Base-by-base conservation (phyloP, 139 green algal species). In the Chlamydomonas asymmetrica region DNA sequence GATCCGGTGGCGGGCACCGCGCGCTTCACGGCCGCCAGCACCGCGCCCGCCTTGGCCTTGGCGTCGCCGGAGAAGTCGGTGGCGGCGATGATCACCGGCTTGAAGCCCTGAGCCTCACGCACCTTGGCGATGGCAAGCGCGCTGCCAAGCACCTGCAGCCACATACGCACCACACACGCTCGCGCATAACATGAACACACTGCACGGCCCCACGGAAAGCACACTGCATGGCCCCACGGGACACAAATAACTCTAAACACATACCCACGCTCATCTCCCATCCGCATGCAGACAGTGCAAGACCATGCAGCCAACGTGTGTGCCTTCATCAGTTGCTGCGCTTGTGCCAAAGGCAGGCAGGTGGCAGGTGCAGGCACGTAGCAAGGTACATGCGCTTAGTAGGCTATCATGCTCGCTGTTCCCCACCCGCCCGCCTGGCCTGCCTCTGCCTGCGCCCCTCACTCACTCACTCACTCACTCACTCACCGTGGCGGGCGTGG, bases 11-110 rank as follows among this genome's bases (percentile, higher is more conserved):
- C 52, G 8, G 74, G 79, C 38, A 77, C 73, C 3, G 73, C 66
- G 29, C 71, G 56, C 71, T 84, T 84, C 56, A 90, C 62, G n/a
- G 79, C 76, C 9, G 65, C 66, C 64, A 90, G 80, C n/a, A 86
- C 59, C 27, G 63, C 75, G 37, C 71, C 73, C 25, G 85, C 85
- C 63, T 79, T 80, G n/a, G 64, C 63, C 23, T 69, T 74, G 34
- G 63, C 61, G 20, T 80, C 76, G 3, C 48, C 41, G 22, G 72
- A 25, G 25, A 61, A 61, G 18, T 50, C 75, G n/a, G 57, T 76
- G 18, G 75, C 67, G 29, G 59, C 29, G 29, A 87, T 62, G 34
- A 76, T 35, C 40, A 76, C 81, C 35, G 73, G 63, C 81, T 87
- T 83, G 80, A 82, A 87, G 66, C 84, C 84, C 34, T 79, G 63